Evolutionary conservation across 306 rosid species (phyloP).

Genomic region (Datisca glomerata): DNA sequence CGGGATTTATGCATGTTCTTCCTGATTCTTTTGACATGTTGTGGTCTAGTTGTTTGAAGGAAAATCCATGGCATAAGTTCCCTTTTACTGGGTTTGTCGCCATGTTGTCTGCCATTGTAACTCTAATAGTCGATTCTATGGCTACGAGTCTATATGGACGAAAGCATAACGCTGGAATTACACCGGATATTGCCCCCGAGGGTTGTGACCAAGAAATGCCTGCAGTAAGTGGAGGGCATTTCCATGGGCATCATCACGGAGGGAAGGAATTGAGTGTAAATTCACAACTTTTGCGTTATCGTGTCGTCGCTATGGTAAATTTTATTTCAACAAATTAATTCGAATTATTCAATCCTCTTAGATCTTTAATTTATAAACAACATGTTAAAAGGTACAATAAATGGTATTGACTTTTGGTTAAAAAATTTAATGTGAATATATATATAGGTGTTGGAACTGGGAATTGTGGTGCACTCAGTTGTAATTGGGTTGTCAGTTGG

Average conservation of each 20-base stretch:
- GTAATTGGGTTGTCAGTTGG: conserved; percentile 53
- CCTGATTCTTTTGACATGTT: conserved; percentile 48
- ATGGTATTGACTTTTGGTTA: background rate
- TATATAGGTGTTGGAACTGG: conserved; percentile 29
- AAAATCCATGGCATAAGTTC: conserved; percentile 45
- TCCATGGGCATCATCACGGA: background rate
- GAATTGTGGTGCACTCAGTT: conserved; percentile 44
- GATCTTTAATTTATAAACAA: background rate
- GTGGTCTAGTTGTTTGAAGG: conserved; percentile 31
- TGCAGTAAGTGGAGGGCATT: background rate
- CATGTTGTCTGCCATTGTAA: conserved; percentile 44
- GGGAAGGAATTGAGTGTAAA: background rate
- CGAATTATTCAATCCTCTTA: no score
- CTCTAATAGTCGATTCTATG: conserved; percentile 46
- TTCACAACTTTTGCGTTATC: background rate
- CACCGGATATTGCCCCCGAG: conserved; percentile 19
- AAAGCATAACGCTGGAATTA: conserved; percentile 10
- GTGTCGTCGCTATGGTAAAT: conserved; percentile 1
- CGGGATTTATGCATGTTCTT: conserved; percentile 53
- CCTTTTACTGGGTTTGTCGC: conserved; percentile 56
- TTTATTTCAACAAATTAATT: no score
- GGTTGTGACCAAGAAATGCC: conserved; percentile 14
- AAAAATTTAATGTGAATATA: background rate
- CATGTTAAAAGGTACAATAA: background rate
- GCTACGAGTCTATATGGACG: conserved; percentile 34